Conservation (phyloP, 306 rosid species). For the Ceratonia siliqua region DNA sequence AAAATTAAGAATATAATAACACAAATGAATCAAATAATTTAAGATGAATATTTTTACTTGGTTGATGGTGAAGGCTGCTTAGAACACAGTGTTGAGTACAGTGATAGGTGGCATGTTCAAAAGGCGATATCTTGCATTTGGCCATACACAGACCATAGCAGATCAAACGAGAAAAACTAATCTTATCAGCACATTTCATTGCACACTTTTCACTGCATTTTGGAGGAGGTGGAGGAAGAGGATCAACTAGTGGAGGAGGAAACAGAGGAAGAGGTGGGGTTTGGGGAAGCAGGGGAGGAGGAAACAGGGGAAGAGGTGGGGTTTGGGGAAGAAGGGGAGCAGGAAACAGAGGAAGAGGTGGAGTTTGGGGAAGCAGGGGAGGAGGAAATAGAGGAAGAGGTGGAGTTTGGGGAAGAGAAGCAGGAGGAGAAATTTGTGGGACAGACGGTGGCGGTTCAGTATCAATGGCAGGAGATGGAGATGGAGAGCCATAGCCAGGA, state of each 20-base stretch:
- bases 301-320: not conserved
- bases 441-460: no score
- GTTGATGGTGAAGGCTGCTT: not conserved
- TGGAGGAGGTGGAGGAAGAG: not conserved
- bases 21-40: not conserved
- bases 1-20: not conserved
- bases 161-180: not conserved
- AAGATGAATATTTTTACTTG: not conserved
- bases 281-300: not conserved
- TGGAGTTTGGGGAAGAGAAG: no score
- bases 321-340: not conserved
- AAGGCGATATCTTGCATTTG: conserved; percentile 3
- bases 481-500: not conserved
- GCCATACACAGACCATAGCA: conserved; percentile 23
- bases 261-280: not conserved
- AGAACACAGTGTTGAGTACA: conserved; percentile 1
- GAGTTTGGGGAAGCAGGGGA: not conserved
- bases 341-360: not conserved
- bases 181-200: not conserved
- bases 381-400: not conserved
- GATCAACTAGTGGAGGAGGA: not conserved
- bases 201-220: not conserved
- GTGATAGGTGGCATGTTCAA: not conserved
- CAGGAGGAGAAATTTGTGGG: no score
- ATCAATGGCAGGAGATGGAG: no score